Conservation (phyloP, 106 monocot species). For the Dendrobium nobile region DNA sequence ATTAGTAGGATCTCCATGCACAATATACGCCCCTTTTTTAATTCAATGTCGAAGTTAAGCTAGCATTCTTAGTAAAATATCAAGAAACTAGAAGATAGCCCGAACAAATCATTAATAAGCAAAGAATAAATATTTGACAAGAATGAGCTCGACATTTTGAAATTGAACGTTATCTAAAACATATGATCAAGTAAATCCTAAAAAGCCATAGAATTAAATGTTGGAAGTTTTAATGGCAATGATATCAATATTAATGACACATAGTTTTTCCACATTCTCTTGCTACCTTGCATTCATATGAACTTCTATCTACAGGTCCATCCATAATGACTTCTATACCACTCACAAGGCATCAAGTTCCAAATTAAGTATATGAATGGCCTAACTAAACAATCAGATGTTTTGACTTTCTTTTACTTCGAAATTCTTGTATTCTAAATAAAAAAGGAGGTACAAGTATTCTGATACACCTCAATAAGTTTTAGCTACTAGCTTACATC, state of each 20-base stretch:
- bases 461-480: background rate
- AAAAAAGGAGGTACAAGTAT: background rate
- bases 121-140: background rate
- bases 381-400: background rate
- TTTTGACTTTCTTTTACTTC: background rate
- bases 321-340: background rate
- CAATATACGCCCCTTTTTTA: background rate
- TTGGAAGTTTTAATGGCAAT: background rate
- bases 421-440: background rate
- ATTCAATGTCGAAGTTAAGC: background rate
- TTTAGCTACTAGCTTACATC: background rate
- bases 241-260: background rate
- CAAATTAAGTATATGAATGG: background rate
- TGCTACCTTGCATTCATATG: background rate
- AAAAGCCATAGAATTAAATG: background rate
- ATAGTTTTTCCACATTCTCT: background rate
- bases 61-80: background rate
- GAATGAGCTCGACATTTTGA: background rate
- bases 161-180: background rate
- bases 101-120: background rate
- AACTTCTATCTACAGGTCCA: background rate
- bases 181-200: background rate
- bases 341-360: background rate
- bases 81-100: background rate
- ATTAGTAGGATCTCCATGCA: background rate